Conservation (phyloP, 2,329 filamentous ascomycete species). For the Chaetomiaceae sp. region DNA sequence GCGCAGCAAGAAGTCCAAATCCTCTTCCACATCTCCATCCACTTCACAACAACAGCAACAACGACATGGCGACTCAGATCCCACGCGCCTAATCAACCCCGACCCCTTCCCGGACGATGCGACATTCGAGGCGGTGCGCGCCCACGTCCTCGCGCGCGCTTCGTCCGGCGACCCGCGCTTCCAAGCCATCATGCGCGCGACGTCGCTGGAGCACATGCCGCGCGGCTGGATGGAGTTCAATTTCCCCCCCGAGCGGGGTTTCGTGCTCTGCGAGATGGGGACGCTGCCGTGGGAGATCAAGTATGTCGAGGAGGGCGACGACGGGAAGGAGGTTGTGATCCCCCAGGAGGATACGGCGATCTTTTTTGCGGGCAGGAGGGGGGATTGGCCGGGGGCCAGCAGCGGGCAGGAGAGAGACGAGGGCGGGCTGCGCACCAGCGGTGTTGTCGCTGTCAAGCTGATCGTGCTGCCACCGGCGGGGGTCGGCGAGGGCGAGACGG, state of each 20-base stretch:
- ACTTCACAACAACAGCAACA: no score
- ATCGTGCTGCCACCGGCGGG: neutral
- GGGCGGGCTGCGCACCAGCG: neutral
- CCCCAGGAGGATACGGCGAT: neutral
- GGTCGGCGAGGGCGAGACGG: neutral
- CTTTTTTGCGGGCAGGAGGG: neutral
- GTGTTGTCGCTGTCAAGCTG: neutral
- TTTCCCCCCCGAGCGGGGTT: neutral
- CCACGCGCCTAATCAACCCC: neutral
- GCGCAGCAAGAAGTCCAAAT: no score
- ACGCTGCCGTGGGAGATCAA: neutral
- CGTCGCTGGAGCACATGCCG: neutral
- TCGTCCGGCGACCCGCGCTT: neutral
- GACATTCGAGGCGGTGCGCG: neutral
- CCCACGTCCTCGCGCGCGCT: neutral
- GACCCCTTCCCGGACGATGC: conserved; percentile 4
- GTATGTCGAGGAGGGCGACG: neutral
- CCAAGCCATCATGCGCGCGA: neutral
- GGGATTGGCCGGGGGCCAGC: neutral
- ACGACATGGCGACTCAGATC: no score
- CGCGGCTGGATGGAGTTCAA: neutral
- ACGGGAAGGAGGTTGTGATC: neutral
- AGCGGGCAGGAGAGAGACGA: no score
- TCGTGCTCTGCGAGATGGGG: neutral
- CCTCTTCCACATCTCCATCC: no score